A percentile compares a stretch with the other conserved stretches of the same genome.
These are phyloP conservation scores for Mycena belliarum DNA, from an alignment of 768 basidiomycete species.

Conservation along the genomic window DNA sequence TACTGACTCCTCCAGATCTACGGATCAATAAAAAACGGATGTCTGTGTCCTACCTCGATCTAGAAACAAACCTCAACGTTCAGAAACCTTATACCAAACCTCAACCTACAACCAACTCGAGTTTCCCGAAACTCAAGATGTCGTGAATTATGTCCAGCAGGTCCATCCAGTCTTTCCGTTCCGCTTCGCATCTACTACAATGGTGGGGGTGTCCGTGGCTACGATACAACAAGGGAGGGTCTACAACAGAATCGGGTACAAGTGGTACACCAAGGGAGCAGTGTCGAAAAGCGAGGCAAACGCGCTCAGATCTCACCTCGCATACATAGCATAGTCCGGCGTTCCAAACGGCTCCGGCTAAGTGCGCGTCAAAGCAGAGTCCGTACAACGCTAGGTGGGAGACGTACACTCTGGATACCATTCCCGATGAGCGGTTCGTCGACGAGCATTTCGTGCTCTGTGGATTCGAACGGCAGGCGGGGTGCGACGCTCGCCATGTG, in stretches of 20 bases:
- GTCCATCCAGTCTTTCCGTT: neutral
- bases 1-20: slow-evolving; percentile 1
- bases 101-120: no score
- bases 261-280: neutral
- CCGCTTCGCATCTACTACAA: slow-evolving; percentile 1
- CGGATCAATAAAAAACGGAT: neutral
- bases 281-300: neutral
- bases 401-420: slow-evolving; percentile 15
- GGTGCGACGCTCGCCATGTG: slow-evolving; percentile 48
- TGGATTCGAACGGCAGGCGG: slow-evolving; percentile 32
- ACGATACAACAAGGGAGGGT: slow-evolving; percentile 18
- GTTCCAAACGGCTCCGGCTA: slow-evolving; percentile 16
- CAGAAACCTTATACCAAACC: no score
- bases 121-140: neutral
- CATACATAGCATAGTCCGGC: slow-evolving; percentile 14
- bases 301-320: no score
- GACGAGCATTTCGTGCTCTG: slow-evolving; percentile 30
- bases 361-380: neutral
- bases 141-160: neutral
- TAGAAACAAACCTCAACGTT: no score
- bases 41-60: neutral
- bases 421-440: slow-evolving; percentile 28
- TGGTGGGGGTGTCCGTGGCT: slow-evolving; percentile 3
- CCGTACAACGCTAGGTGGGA: neutral
- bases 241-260: neutral